phyloP scores from a whole-genome alignment of 441 rosid genomes.

The Adansonia madagascariensis region DNA sequence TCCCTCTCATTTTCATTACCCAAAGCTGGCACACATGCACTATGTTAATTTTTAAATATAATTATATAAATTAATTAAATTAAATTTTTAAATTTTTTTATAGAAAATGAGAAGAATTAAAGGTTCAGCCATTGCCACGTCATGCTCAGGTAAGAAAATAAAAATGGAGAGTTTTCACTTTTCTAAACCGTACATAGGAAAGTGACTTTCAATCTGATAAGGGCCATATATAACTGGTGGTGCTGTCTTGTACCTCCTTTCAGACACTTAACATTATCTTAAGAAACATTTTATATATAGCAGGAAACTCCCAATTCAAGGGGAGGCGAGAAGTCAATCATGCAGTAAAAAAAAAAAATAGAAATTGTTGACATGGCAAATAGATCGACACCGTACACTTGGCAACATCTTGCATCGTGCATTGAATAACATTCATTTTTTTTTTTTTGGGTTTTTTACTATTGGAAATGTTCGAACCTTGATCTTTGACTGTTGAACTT shows the following conservation, averaged over 20 bases:
- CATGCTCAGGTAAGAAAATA: constrained; percentile 6
- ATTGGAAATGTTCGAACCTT: background rate
- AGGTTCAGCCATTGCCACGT: background rate
- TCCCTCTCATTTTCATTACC: no score
- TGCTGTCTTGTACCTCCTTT: constrained; percentile 33
- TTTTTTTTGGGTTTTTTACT: no score
- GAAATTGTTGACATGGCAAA: background rate
- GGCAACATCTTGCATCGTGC: background rate
- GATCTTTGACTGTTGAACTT: background rate
- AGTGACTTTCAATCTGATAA: constrained; percentile 40
- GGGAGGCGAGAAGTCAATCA: background rate
- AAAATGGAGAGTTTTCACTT: constrained; percentile 27
- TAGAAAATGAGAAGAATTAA: background rate
- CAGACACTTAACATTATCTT: constrained; percentile 42
- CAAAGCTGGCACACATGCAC: background rate
- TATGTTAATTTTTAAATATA: background rate
- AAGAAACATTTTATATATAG: constrained; percentile 32
- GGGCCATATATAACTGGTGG: constrained; percentile 36
- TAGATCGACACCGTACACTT: background rate
- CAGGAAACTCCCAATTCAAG: constrained; percentile 44
- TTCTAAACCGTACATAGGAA: constrained; percentile 48
- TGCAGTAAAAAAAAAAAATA: background rate
- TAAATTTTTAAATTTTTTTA: no score
- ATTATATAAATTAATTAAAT: background rate
- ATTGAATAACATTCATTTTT: background rate